Base-by-base conservation (phyloP, 257 asterid genomes). In the Lantana camara region DNA sequence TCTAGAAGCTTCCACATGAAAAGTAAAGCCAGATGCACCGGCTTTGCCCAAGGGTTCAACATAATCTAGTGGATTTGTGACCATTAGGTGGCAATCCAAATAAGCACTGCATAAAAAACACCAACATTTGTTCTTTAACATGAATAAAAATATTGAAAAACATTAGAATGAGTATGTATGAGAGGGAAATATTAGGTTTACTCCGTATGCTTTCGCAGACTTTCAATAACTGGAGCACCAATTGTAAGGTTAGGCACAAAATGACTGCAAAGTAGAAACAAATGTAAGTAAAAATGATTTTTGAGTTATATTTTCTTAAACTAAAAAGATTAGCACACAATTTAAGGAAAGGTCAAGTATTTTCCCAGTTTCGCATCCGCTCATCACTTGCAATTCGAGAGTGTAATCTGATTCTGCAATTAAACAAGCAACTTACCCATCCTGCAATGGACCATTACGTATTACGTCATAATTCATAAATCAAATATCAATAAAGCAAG, bases 31-130 rank as follows among this genome's bases (percentile, higher is more conserved):
- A 32, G 97, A 89, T 56, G 97, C 97, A 64, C 97, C 96, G 24
- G 97, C 97, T 82, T 83, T 79, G 58, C 81, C 91, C 1, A 92
- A 68, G 46, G 93, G 82, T 61, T 89, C 96, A 29, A 92, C 95
- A 50, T 92, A 85, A 79, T 92, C 98, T 49, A 83, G 77, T 60
- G 98, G 98, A 79, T 89, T 89, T 57, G 97, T 86, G 63, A 89
- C 98, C 98, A 92, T 92, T 49, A 92, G 85, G 75, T 92, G 97
- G 77, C 96, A 92, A 84, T 92, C 97, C 71, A 92, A 67, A 82
- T 92, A 92, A 35, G 95, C 92, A 34, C 91, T 92, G 95, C 59
- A 79, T 51, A 17, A 35, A 17, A 13, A 58, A 52, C 6, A 9
- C 4, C 24, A 12, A 1, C 5, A 15, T n/a, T 34, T 55, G 19